Base-by-base conservation (phyloP, 2,329 filamentous ascomycete species). In the Xylariaceae sp. region DNA sequence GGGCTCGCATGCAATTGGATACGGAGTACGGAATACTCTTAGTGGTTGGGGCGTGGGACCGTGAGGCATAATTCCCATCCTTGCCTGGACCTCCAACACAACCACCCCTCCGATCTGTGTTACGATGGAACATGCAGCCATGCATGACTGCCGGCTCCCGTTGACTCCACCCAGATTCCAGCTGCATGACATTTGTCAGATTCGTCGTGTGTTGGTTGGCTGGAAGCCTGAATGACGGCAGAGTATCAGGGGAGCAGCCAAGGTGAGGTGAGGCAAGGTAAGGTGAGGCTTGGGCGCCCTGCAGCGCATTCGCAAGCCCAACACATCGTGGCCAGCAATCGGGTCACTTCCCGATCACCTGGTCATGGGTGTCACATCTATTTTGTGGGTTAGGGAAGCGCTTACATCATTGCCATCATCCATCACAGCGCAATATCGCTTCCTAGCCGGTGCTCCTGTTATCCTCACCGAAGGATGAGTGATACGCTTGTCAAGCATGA, bases 341-440 rank as follows among this genome's bases (percentile, higher is more conserved):
- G 58, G 56, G 56, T 49, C 15, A 42, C 47, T 54, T 53, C 48
- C 58, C 51, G 56, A 52, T 51, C 51, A 58, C 58, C 59, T 63
- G 53, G 58, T 8, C 42, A 52, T 44, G 50, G 37, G 37, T 23
- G 15, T 52, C 51, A 18, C 15, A 55, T 55, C 53, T 53, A 53
- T 44, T 50, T 35, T 23, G 13, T 63, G 61, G 61, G 61, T 63
- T 61, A 59, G 61, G 61, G 58, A 61, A 61, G 56, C 56, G 56
- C 42, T 62, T 50, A 48, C 51, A 47, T 57, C 55, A 23, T 52
- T 54, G 44, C 48, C 45, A 37, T 49, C 53, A 37, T 45, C 18
- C 35, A 17, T 35, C 54, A 49, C 53, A 48, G 7, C 42, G 23
- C 44, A 59, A 55, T 23, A 34, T 11, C 45, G 51, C 58, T 3